Conservation (phyloP, 2,329 filamentous ascomycete species). For the Talaromyces sp. region DNA sequence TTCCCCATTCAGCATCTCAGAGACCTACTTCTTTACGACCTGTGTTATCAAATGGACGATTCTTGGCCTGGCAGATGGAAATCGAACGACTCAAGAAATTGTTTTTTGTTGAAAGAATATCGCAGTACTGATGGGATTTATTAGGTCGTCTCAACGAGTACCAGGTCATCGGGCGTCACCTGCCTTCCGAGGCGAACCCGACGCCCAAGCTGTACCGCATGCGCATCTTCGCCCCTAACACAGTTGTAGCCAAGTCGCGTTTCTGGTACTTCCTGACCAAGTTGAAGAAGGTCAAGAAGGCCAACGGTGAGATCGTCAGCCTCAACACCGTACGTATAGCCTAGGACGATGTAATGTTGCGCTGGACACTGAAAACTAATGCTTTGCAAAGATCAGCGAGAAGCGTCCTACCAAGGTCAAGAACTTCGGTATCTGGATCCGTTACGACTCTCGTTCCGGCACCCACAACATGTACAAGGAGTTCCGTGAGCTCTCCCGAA, state of each 20-base stretch:
- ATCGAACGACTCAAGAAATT: neutral
- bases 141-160: conserved; percentile 99
- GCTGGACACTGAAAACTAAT: conserved; percentile 4
- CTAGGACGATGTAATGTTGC: neutral
- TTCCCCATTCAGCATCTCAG: neutral
- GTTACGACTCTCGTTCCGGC: conserved; percentile 98
- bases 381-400: conserved; percentile 72
- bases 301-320: conserved; percentile 97
- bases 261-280: conserved; percentile 99
- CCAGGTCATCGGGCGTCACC: conserved; percentile 99
- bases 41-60: neutral
- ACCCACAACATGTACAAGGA: conserved; percentile 99
- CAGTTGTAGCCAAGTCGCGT: conserved; percentile 97
- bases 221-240: conserved; percentile 98
- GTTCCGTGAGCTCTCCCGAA: conserved; percentile 98
- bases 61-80: neutral
- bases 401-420: conserved; percentile 99
- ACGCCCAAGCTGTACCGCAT: conserved; percentile 99
- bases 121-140: conserved; percentile 19
- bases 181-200: conserved; percentile 96
- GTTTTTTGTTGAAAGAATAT: neutral
- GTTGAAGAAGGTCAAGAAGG: conserved; percentile 99
- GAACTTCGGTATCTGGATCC: conserved; percentile 99
- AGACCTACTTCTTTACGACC: neutral
- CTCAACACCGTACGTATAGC: conserved; percentile 76